Evolutionary conservation across 179 eudicot species (phyloP), one percentile per base, ranked within the genome.

Genomic region (Actinidia polygama): DNA sequence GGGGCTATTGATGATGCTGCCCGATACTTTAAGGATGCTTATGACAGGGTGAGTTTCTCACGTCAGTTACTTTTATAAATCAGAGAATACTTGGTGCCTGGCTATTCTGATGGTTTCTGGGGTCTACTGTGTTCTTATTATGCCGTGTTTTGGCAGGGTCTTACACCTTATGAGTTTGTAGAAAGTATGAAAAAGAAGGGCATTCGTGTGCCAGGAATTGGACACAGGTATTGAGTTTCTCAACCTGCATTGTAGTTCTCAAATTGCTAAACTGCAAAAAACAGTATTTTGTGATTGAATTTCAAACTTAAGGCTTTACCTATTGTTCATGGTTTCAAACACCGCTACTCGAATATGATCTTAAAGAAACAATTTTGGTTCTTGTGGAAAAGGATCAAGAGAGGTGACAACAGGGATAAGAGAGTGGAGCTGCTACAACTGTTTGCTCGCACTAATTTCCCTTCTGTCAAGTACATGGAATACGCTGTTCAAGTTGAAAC

Each of bases 1-100:
- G 99, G 99, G 55, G 99, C 99, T 76, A 82, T 96, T 88, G 99
- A 96, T 88, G 99, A 96, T 81, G 98, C 99, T 70, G 99, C 99
- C 85, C 90, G 99, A 75, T 96, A 93, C 90, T 96, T 96, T 85
- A 96, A 96, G 92, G 99, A 93, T 84, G 99, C 99, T 78, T 96
- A 90, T 85, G 98, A 96, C 80, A 88, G 89, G 93, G 99, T 95
- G 82, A 84, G 91, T 68, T 83, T 82, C 47, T 71, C 53, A 80
- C 72, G 12, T 69, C 21, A 30, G 14, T 59, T 61, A 46, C 70
- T 58, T 59, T 23, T 46, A 58, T 67, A 24, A 57, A 30, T 73
- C 77, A 26, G 63, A 67, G 21, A 18, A 47, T 70, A 71, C 55
- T n/a, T n/a, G 77, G 47, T 46, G 50, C 49, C 73, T 67, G 51